phyloP scores from a whole-genome alignment of 2,329 filamentous ascomycete species.

The Aspergillus tubingensis region DNA sequence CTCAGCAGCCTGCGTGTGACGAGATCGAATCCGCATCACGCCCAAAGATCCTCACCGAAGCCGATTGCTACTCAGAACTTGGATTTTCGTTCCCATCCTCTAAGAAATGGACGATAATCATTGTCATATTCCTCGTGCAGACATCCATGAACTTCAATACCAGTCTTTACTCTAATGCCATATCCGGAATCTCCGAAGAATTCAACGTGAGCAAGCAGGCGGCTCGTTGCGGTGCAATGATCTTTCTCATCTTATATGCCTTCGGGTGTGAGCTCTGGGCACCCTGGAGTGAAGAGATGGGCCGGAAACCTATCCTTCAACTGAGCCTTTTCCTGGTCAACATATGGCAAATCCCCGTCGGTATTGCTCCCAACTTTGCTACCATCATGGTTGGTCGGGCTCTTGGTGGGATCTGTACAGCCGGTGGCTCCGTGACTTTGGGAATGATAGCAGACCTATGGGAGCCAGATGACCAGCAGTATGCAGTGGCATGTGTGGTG shows the following conservation, averaged over 20 bases:
- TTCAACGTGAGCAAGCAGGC: conserved; percentile 69
- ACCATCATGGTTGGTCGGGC: conserved; percentile 70
- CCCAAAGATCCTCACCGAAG: conserved; percentile 44
- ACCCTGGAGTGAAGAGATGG: conserved; percentile 81
- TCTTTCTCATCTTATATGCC: conserved; percentile 77
- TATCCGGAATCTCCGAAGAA: conserved; percentile 64
- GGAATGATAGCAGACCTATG: conserved; percentile 76
- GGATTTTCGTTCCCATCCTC: conserved; percentile 61
- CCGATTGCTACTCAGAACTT: conserved; percentile 67
- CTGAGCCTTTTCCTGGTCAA: conserved; percentile 73
- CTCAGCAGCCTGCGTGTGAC: background rate
- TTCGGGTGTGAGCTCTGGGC: conserved; percentile 89
- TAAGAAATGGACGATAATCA: conserved; percentile 73
- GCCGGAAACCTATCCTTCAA: conserved; percentile 74
- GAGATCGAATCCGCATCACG: background rate
- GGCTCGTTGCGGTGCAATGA: conserved; percentile 71
- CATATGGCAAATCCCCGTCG: conserved; percentile 72
- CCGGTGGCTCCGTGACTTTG: conserved; percentile 71
- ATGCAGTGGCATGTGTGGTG: conserved; percentile 73
- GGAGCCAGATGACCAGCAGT: conserved; percentile 71
- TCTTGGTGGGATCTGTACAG: conserved; percentile 69
- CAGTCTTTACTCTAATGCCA: conserved; percentile 70
- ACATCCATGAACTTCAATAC: conserved; percentile 81
- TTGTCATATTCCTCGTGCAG: conserved; percentile 73
- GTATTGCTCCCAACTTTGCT: conserved; percentile 70